Evolutionary conservation across 2,329 filamentous ascomycete genomes (phyloP), one percentile per base, ranked within the genome.

Genomic region (Cytospora piceicola): DNA sequence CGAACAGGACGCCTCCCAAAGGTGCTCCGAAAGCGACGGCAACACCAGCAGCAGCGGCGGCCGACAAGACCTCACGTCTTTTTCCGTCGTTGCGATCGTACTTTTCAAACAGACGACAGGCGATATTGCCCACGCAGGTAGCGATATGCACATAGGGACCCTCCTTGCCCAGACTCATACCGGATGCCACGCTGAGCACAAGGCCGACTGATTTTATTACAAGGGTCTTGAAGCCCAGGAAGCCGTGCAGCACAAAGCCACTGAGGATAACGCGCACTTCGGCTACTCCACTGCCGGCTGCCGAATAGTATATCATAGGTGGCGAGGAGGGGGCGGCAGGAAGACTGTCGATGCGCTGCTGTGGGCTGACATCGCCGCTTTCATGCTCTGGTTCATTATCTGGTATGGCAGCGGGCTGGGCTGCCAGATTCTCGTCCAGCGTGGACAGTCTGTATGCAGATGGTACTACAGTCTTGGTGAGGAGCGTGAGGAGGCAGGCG

Each of bases 231-330:
- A 96, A 77, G 71, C 95, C 95, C 9, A 99, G 85, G 75, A 98
- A 98, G 1, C 95, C 94, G 81, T 98, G 95, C 63, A 99, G 82
- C 63, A 99, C 94, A 73, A 98, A 99, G 7, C 95, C 95, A 72
- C 93, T 97, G n/a, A 98, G 85, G 66, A 98, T 98, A 67, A 98
- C 95, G 70, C 95, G 94, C 64, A 98, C 94, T 79, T 99, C 95
- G 8, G 95, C 95, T 15, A 99, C 95, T 72, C 95, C 95, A 77
- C 93, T 97, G 58, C 95, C 95, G 52, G 94, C 94, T 66, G 94
- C 95, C 9, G 95, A 94, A 76, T 97, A 99, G 77, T 97, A 99
- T 6, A 94, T 85, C 90, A 96, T 96, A 0, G 92, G 91, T 2
- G 90, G 85, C 0, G 81, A 77, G 2, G 64, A 58, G 0, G 73